These are phyloP conservation scores for Talaromyces sp. DNA, from an alignment of 2,329 filamentous ascomycete species.

Conservation along the genomic window DNA sequence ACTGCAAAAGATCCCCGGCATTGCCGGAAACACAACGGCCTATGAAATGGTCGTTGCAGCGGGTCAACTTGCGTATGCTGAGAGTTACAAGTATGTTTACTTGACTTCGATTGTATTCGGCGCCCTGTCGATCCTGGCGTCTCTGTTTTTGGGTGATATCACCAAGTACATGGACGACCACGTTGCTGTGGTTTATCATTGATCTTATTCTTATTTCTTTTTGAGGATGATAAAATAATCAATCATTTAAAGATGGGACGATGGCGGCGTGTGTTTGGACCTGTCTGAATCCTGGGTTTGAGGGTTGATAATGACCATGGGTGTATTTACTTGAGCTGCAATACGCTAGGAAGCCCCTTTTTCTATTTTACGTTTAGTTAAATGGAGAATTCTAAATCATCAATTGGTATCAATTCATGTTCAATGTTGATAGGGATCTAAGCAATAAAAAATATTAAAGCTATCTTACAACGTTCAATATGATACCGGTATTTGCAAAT, in stretches of 20 bases:
- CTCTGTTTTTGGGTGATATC: slow-evolving; percentile 56
- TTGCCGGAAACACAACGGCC: slow-evolving; percentile 46
- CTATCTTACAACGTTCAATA: neutral
- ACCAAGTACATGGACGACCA: slow-evolving; percentile 54
- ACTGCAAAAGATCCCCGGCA: slow-evolving; percentile 47
- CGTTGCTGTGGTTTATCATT: slow-evolving; percentile 48
- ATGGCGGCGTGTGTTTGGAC: neutral
- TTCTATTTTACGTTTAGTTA: too few relatives aligned
- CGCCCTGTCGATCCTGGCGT: slow-evolving; percentile 49
- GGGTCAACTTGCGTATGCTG: slow-evolving; percentile 52
- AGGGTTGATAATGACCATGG: neutral
- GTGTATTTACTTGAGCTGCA: neutral
- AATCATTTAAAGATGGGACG: neutral
- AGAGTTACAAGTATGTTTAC: slow-evolving; percentile 58
- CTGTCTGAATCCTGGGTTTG: neutral
- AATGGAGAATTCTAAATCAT: neutral
- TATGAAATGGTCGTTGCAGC: slow-evolving; percentile 51
- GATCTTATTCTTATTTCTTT: neutral
- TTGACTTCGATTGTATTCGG: slow-evolving; percentile 60
- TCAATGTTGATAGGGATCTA: neutral
- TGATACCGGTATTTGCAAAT: neutral
- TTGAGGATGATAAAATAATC: neutral
- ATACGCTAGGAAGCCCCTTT: too few relatives aligned
- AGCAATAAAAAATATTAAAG: neutral
- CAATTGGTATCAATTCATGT: neutral